phyloP scores from a whole-genome alignment of 352 stramenopile genomes.

The Phytophthora constricta region DNA sequence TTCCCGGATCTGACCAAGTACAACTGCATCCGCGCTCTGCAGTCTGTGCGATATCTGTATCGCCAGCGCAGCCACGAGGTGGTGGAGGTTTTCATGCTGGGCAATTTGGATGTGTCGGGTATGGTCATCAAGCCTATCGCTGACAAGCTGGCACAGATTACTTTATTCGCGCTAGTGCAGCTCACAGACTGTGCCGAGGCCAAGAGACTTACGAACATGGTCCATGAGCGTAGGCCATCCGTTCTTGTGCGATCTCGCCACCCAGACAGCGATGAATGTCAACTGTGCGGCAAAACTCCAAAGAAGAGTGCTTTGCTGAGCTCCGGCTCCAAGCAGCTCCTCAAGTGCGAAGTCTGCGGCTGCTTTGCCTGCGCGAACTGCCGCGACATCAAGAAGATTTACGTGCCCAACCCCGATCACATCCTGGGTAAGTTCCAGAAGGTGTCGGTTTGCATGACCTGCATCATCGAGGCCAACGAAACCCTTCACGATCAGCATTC shows the following conservation, averaged over 20 bases:
- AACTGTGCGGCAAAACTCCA: conserved; percentile 47
- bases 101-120: conserved; percentile 42
- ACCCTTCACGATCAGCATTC: conserved; percentile 8
- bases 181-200: conserved; percentile 56
- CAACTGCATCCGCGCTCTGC: conserved; percentile 55
- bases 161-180: conserved; percentile 48
- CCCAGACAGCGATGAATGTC: conserved; percentile 33
- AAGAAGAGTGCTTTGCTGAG: conserved; percentile 46
- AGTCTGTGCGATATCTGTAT: conserved; percentile 53
- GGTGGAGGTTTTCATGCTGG: conserved; percentile 64
- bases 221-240: conserved; percentile 43
- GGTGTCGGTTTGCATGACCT: conserved; percentile 47
- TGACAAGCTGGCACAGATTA: conserved; percentile 38
- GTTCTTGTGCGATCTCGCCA: conserved; percentile 40
- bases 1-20: conserved; percentile 49
- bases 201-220: conserved; percentile 56
- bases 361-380: conserved; percentile 60
- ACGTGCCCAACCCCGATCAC: conserved; percentile 42
- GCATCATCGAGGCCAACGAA: conserved; percentile 50
- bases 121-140: conserved; percentile 47
- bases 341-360: conserved; percentile 54
- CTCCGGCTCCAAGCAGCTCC: conserved; percentile 43
- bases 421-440: conserved; percentile 55
- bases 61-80: conserved; percentile 51
- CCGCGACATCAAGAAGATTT: conserved; percentile 53